Evolutionary conservation across 1,284 basidiomycete species (phyloP), one percentile per base, ranked within the genome.

Genomic region (Papiliotrema laurentii): DNA sequence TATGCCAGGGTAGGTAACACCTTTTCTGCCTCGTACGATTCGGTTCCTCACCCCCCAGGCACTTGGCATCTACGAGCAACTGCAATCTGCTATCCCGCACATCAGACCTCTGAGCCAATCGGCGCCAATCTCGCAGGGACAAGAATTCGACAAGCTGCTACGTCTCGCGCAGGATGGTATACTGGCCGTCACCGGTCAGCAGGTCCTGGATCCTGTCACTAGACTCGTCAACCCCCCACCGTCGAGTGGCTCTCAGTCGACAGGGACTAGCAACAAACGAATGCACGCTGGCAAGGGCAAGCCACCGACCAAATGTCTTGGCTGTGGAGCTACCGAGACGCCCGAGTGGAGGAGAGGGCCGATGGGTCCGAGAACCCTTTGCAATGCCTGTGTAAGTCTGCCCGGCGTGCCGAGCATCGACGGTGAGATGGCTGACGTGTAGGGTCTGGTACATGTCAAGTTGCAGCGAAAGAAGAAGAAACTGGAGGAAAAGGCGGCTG

Each of bases 321-420:
- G 69, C 3, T 74, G 72, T 44, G 67, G 67, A 16, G 68, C 70
- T 16, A 74, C 70, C 3, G 71, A 73, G 50, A 74, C 72, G 26
- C 72, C 72, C 5, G 72, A 74, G 52, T 74, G 72, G 72, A 58
- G 72, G 26, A 61, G 70, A 39, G 72, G 72, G 2, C 72, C 72
- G 5, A 58, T 73, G 46, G 72, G 72, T 7, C 72, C 72, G 2
- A 59, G 72, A 41, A 74, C 72, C 1, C 49, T 74, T 47, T 74
- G 72, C 48, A 73, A 73, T 51, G 72, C 72, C 45, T 74, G 72
- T 54, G 72, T 71, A 41, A 65, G 71, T 68, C 30, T 5, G 5
- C n/a, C 11, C 1, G 16, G 9, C 13, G 5, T 22, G 26, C 33
- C 1, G 14, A 30, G n/a, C 13, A 7, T 39, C 14, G 10, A 33